Conservation (phyloP, 129 eudicot species). For the Cynara cardunculus region DNA sequence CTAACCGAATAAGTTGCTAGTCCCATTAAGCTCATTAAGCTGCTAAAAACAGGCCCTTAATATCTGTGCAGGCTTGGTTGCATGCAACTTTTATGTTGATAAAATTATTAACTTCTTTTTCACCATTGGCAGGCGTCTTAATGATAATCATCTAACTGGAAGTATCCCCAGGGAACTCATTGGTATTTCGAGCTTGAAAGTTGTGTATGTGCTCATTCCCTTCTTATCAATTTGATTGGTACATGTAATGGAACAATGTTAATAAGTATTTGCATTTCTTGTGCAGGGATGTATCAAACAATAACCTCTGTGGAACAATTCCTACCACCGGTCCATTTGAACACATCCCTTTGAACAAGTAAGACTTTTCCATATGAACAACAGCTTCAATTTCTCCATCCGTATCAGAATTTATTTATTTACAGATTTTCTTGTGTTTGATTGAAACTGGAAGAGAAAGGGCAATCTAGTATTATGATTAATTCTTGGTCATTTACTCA, state of each 20-base stretch:
- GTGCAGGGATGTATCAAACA: conserved; percentile 83
- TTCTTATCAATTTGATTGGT: not conserved
- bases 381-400: not conserved
- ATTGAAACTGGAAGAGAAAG: not conserved
- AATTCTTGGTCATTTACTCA: not conserved
- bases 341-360: conserved; percentile 87
- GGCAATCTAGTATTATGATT: not conserved
- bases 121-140: conserved; percentile 67
- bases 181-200: conserved; percentile 75
- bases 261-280: conserved; percentile 11
- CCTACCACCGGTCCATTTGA: conserved; percentile 90
- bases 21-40: too few relatives aligned
- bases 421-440: not conserved
- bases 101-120: conserved; percentile 13
- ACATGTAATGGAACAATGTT: not conserved
- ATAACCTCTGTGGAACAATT: conserved; percentile 83
- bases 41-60: too few relatives aligned
- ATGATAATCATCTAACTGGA: conserved; percentile 69
- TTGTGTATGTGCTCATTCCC: conserved; percentile 61
- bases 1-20: too few relatives aligned
- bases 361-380: conserved; percentile 24
- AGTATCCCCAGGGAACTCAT: conserved; percentile 69
- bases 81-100: not conserved
- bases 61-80: not conserved
- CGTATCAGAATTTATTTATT: not conserved